phyloP scores from a whole-genome alignment of 495 filamentous ascomycete genomes.

The Penicillium mononematosum region DNA sequence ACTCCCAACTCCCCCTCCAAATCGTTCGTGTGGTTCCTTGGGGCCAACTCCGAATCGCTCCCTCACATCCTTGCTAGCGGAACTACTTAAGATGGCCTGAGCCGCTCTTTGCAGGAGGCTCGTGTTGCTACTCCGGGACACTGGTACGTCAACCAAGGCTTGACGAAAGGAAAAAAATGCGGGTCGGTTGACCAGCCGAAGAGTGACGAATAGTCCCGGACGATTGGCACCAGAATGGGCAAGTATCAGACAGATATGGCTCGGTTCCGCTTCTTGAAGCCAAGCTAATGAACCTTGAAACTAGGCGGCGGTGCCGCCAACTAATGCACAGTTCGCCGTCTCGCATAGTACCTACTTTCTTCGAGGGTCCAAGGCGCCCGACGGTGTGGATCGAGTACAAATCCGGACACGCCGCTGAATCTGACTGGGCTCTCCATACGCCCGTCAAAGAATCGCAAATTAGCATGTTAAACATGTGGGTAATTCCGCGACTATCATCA shows the following conservation, averaged over 20 bases:
- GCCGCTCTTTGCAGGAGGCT: conserved; percentile 1
- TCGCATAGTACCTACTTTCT: conserved; percentile 27
- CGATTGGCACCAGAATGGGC: conserved; percentile 13
- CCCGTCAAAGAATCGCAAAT: background rate
- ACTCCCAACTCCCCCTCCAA: conserved; percentile 11
- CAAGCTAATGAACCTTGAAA: conserved; percentile 27
- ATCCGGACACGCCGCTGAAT: conserved; percentile 15
- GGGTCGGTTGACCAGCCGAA: conserved; percentile 25
- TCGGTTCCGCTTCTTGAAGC: conserved; percentile 19
- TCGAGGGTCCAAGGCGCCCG: conserved; percentile 29
- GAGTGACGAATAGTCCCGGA: conserved; percentile 16
- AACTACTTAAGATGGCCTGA: conserved; percentile 10
- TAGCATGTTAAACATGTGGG: conserved; percentile 6
- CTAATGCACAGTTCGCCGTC: conserved; percentile 24
- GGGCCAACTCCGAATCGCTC: conserved; percentile 1
- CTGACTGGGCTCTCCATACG: conserved; percentile 7
- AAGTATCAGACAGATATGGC: conserved; percentile 23
- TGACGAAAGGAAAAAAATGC: conserved; percentile 17
- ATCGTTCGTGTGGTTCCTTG: conserved; percentile 10
- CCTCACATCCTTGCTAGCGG: conserved; percentile 8
- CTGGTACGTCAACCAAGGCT: conserved; percentile 14
- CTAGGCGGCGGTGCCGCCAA: conserved; percentile 22
- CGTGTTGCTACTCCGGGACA: conserved; percentile 3
- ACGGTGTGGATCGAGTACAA: conserved; percentile 26
- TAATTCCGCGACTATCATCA: conserved; percentile 5